Percentiles rank a stretch among this genome's conserved stretches.
Evolutionary conservation across 768 basidiomycete genomes (phyloP).

Genomic region (Termitomyces eurrhizus): DNA sequence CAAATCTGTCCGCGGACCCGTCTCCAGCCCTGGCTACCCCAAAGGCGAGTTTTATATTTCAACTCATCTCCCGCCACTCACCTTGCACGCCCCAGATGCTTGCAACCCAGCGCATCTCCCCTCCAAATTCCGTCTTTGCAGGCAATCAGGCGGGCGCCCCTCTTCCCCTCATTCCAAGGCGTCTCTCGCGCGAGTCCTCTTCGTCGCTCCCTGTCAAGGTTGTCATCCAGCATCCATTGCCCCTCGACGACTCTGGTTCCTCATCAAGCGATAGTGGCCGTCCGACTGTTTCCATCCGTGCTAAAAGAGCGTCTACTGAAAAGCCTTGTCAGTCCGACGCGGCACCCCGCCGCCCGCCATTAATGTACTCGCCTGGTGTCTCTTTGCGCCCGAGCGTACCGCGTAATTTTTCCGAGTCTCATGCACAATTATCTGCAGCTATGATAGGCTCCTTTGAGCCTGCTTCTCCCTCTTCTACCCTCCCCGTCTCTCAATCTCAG

Average conservation of each 20-base stretch:
- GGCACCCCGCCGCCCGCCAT: conserved; percentile 14
- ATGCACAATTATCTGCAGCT: conserved; percentile 20
- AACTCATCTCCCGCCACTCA: not conserved
- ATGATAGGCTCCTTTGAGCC: conserved; percentile 4
- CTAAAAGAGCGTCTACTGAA: conserved; percentile 8
- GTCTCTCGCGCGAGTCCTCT: conserved; percentile 31
- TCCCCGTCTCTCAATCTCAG: conserved; percentile 21
- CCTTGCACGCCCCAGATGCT: conserved; percentile 32
- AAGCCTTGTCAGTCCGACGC: not conserved
- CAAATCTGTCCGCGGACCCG: conserved; percentile 8
- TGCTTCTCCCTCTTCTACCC: conserved; percentile 19
- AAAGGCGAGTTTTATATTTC: conserved; percentile 5
- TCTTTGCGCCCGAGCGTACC: conserved; percentile 29
- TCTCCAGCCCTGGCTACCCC: conserved; percentile 2
- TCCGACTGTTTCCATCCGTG: conserved; percentile 6
- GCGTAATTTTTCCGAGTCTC: conserved; percentile 28
- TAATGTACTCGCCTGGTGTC: conserved; percentile 39
- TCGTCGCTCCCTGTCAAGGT: conserved; percentile 20
- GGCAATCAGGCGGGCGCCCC: conserved; percentile 49
- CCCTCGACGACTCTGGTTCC: conserved; percentile 24
- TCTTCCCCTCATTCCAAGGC: conserved; percentile 62
- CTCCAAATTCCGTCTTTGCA: conserved; percentile 28
- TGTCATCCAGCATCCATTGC: conserved; percentile 22
- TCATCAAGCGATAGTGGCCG: conserved; percentile 12
- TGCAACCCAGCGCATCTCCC: conserved; percentile 40